Evolutionary conservation across 2,329 filamentous ascomycete species (phyloP).

Genomic region (Ophiocordyceps camponoti-leonardi): DNA sequence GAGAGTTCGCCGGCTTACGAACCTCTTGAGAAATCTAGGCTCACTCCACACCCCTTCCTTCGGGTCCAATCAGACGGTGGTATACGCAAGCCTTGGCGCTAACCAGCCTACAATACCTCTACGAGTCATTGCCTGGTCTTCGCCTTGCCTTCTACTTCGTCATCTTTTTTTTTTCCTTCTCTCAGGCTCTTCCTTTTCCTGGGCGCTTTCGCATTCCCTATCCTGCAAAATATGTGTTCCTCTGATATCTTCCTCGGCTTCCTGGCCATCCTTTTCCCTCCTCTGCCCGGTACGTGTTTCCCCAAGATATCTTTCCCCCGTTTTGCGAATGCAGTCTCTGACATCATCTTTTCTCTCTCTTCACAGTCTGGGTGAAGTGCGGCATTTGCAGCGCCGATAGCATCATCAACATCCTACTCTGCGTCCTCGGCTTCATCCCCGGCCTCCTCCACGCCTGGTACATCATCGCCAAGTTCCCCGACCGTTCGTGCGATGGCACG

Average conservation of each 20-base stretch:
- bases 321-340: not conserved
- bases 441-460: constrained; percentile 95
- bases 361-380: constrained; percentile 82
- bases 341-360: not conserved
- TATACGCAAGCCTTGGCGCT: too few species aligned
- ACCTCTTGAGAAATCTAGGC: too few species aligned
- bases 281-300: constrained; percentile 30
- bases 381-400: constrained; percentile 87
- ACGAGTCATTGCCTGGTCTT: not conserved
- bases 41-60: too few species aligned
- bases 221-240: constrained; percentile 29
- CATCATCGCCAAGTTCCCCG: constrained; percentile 84
- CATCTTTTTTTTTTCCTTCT: not conserved
- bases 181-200: not conserved
- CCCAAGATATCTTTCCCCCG: not conserved
- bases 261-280: constrained; percentile 7
- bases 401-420: constrained; percentile 88
- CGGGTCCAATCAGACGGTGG: too few species aligned
- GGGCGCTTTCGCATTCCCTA: not conserved
- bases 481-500: constrained; percentile 24
- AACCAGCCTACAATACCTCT: too few species aligned
- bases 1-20: too few species aligned
- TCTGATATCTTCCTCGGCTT: constrained; percentile 42
- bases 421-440: constrained; percentile 60
- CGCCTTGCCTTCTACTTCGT: too few species aligned